Conservation (phyloP, 352 stramenopile species). For the Pseudoperonospora humuli region DNA sequence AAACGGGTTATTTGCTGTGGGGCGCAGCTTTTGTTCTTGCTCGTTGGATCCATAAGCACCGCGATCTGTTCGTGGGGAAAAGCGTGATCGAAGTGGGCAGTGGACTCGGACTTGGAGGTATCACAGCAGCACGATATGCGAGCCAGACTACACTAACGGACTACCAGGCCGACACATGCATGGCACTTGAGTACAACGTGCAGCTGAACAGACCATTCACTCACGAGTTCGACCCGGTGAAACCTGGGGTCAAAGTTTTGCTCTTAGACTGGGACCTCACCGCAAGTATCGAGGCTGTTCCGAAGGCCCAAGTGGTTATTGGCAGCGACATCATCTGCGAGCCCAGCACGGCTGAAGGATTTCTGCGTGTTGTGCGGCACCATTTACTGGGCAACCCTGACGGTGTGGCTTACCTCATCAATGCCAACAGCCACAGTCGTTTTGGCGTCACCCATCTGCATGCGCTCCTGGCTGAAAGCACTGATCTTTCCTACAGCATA, state of each 20-base stretch:
- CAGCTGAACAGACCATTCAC: slow-evolving; percentile 66
- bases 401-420: slow-evolving; percentile 78
- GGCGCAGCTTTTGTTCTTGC: slow-evolving; percentile 72
- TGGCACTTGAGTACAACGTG: slow-evolving; percentile 72
- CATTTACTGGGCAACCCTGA: slow-evolving; percentile 34
- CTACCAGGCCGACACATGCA: slow-evolving; percentile 78
- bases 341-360: slow-evolving; percentile 79
- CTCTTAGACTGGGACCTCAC: slow-evolving; percentile 72
- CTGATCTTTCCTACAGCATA: slow-evolving; percentile 60
- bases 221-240: slow-evolving; percentile 47
- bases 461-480: slow-evolving; percentile 42
- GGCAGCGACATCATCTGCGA: slow-evolving; percentile 86
- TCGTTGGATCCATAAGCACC: slow-evolving; percentile 74
- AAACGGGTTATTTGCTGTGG: slow-evolving; percentile 83
- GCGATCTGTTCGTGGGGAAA: slow-evolving; percentile 62
- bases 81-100: slow-evolving; percentile 78
- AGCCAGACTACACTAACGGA: slow-evolving; percentile 61
- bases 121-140: slow-evolving; percentile 66
- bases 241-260: slow-evolving; percentile 45
- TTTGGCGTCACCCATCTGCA: slow-evolving; percentile 77
- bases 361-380: slow-evolving; percentile 63
- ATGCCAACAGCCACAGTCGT: slow-evolving; percentile 80
- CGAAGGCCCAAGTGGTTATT: slow-evolving; percentile 75
- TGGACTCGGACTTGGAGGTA: slow-evolving; percentile 69
- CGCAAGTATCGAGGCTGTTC: slow-evolving; percentile 45